Conservation (phyloP, 23 red algal species). For the Gracilaria gracilis region DNA sequence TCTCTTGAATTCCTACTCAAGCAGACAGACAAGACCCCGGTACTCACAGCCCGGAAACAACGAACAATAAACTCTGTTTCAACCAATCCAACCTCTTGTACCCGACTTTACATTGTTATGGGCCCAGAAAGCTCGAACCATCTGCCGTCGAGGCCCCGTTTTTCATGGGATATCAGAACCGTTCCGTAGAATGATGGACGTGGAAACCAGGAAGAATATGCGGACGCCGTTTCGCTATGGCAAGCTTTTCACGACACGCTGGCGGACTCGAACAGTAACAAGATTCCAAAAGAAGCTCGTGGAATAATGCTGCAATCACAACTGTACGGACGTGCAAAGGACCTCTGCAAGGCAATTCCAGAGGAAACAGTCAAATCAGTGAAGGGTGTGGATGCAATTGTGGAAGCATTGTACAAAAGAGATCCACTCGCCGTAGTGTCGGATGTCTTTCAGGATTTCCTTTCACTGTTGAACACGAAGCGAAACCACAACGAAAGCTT, state of each 20-base stretch:
- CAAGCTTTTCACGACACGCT: background rate
- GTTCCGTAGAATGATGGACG: constrained; percentile 3
- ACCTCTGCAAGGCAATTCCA: constrained; percentile 31
- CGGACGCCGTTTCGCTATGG: constrained; percentile 30
- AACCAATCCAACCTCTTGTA: too few species aligned
- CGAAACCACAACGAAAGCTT: background rate
- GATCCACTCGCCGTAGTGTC: constrained; percentile 42
- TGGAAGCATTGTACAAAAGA: constrained; percentile 23
- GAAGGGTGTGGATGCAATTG: constrained; percentile 16
- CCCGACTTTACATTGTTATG: constrained; percentile 9
- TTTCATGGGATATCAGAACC: background rate
- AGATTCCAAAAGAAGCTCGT: background rate
- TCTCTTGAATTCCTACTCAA: too few species aligned
- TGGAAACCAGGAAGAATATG: constrained; percentile 9
- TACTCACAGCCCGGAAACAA: too few species aligned
- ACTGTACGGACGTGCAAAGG: constrained; percentile 2
- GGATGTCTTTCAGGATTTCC: constrained; percentile 12
- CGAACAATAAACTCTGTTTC: too few species aligned
- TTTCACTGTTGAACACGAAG: background rate
- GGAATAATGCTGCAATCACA: constrained; percentile 23
- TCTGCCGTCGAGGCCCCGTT: background rate
- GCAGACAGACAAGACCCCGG: too few species aligned
- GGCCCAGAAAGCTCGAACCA: constrained; percentile 2
- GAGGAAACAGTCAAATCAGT: background rate
- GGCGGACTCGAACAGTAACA: constrained; percentile 22